Conservation (phyloP, 306 rosid species). For the Medicago truncatula region MtrunA17r5.0-ANR NC_053048.1:42956501-42957000, state of each 20-base stretch:
- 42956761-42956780: conserved; percentile 11
- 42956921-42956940: background rate
- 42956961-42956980: background rate
- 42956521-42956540: conserved; percentile 25
- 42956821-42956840: background rate
- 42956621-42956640: background rate
- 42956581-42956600: conserved; percentile 2
- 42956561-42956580: background rate
- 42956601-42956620: conserved; percentile 23
- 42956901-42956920: background rate
- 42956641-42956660: background rate
- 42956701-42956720: background rate
- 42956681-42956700: background rate
- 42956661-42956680: background rate
- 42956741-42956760: background rate
- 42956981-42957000: background rate
- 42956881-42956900: background rate
- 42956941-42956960: background rate
- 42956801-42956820: background rate
- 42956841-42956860: background rate
- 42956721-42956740: background rate
- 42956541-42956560: conserved; percentile 14
- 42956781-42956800: background rate
- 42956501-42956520: background rate
- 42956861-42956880: background rate